phyloP scores from a whole-genome alignment of 2,329 filamentous ascomycete species.

The Aspergillus costaricaensis region DNA sequence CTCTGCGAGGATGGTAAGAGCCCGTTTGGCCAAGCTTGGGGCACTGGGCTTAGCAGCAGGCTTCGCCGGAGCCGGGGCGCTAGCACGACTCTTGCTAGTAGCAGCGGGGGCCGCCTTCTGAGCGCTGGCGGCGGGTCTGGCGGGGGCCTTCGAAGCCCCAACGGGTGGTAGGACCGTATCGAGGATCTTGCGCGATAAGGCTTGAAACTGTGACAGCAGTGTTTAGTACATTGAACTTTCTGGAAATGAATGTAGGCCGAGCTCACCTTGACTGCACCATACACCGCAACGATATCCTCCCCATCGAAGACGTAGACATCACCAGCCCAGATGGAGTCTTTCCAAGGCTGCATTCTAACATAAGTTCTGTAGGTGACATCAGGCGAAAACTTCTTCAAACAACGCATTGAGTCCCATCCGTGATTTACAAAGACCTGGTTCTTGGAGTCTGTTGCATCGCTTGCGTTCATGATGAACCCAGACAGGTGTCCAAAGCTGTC shows the following conservation, averaged over 20 bases:
- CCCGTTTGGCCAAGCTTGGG: constrained; percentile 35
- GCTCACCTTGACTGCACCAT: constrained; percentile 48
- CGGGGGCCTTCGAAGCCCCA: constrained; percentile 27
- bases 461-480: constrained; percentile 63
- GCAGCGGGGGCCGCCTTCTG: constrained; percentile 31
- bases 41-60: constrained; percentile 28
- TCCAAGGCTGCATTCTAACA: constrained; percentile 59
- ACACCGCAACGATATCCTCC: constrained; percentile 59
- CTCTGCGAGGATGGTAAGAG: constrained; percentile 43
- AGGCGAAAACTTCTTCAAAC: constrained; percentile 54
- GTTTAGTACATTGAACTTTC: constrained; percentile 13
- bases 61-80: constrained; percentile 29
- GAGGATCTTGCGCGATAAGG: constrained; percentile 42
- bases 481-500: constrained; percentile 60
- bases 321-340: constrained; percentile 57
- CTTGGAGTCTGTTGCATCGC: constrained; percentile 60
- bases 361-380: constrained; percentile 61
- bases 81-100: constrained; percentile 25
- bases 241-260: not conserved
- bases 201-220: constrained; percentile 40
- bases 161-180: constrained; percentile 44
- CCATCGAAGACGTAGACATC: constrained; percentile 63
- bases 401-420: constrained; percentile 63
- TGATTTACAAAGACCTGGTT: constrained; percentile 64
- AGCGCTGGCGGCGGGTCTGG: constrained; percentile 26